Base-by-base conservation (phyloP, 225 moss, liverwort and hornwort species). In the Pleurozium schreberi region DNA sequence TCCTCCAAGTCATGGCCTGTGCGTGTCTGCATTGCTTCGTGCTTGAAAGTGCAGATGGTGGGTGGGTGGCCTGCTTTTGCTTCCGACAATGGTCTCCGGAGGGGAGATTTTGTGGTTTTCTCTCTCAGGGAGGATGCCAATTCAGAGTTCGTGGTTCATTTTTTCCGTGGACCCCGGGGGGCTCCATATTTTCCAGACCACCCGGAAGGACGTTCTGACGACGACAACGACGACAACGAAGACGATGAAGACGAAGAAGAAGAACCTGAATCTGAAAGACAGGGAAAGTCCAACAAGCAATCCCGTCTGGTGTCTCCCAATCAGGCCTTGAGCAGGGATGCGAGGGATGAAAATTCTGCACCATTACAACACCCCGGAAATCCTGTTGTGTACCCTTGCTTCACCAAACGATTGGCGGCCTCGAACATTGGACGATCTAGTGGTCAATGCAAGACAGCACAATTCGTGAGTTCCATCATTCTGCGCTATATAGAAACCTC, bases 391-490 rank as follows among this genome's bases (percentile, higher is more conserved):
- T n/a, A 11, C 40, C 86, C 40, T 18, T 6, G 18, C 11, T 90
- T 90, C 33, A 30, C 8, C n/a, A 82, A 58, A 26, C 57, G 55
- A 47, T 47, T 90, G 25, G 19, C 10, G 8, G 19, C 75, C n/a
- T 17, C 33, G 0, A 23, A 22, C 40, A 50, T 82, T 11, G 49
- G 13, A 20, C 9, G 20, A 36, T 3, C 57, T 14, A 2, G 1
- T 38, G 42, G 33, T 4, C 1, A 6, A 15, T 14, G 1, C 0
- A 13, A 36, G 2, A 1, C 11, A 14, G 75, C 38, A 62, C 75
- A 40, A 53, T 86, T 83, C 40, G 83, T 87, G 66, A 63, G 63
- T n/a, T n/a, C n/a, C n/a, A n/a, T n/a, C n/a, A n/a, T n/a, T n/a
- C n/a, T n/a, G n/a, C n/a, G n/a, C n/a, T n/a, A n/a, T n/a, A n/a